Evolutionary conservation across 345 rosid species (phyloP).

Genomic region (Anastatica hierochuntica): DNA sequence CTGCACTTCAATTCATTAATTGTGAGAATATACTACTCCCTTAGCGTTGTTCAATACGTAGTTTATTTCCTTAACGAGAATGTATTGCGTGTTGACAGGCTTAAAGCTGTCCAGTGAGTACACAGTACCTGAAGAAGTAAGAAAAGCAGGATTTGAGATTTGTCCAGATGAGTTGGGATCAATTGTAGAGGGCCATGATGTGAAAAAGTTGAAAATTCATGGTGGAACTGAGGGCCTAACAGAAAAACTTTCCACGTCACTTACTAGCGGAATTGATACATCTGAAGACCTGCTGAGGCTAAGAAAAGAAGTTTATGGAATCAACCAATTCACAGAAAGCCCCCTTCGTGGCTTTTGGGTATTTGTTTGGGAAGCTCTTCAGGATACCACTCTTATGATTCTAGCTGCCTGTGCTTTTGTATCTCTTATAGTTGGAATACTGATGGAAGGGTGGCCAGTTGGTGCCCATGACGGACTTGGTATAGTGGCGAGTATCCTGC

Average conservation of each 20-base stretch:
- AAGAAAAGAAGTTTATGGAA: slow-evolving; percentile 61
- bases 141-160: slow-evolving; percentile 69
- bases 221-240: slow-evolving; percentile 60
- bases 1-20: slow-evolving; percentile 78
- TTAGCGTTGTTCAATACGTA: neutral
- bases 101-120: slow-evolving; percentile 55
- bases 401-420: slow-evolving; percentile 50
- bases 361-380: too few species aligned
- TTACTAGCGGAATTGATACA: slow-evolving; percentile 44
- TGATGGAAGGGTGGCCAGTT: slow-evolving; percentile 63
- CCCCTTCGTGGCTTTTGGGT: slow-evolving; percentile 71
- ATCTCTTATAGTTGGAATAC: slow-evolving; percentile 58
- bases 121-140: slow-evolving; percentile 60
- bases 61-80: slow-evolving; percentile 16
- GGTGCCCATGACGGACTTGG: slow-evolving; percentile 81
- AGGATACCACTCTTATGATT: slow-evolving; percentile 61
- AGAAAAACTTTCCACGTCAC: slow-evolving; percentile 56
- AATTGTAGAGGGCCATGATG: slow-evolving; percentile 76
- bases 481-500: slow-evolving; percentile 53
- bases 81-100: slow-evolving; percentile 35
- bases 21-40: slow-evolving; percentile 34
- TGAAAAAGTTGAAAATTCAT: slow-evolving; percentile 64
- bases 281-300: slow-evolving; percentile 32
- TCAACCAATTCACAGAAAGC: slow-evolving; percentile 74
- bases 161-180: slow-evolving; percentile 83